These are phyloP conservation scores for Irpex lacteus DNA, from an alignment of 1,284 basidiomycete species.

Conservation along the genomic window DNA sequence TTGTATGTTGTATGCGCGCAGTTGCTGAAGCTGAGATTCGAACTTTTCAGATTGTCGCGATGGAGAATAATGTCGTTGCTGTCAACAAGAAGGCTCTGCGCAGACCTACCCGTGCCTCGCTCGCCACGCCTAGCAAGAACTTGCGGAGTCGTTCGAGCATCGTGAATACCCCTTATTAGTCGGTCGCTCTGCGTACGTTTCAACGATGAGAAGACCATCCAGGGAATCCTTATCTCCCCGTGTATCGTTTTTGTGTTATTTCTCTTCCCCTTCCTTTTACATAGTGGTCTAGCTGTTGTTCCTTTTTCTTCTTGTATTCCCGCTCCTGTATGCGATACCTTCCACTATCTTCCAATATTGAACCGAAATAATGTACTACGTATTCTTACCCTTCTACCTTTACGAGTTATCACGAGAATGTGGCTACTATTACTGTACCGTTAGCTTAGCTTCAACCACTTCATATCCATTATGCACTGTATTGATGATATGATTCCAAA, in stretches of 20 bases:
- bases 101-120: slow-evolving; percentile 81
- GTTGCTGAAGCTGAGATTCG: background rate
- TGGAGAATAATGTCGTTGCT: slow-evolving; percentile 92
- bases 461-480: no score
- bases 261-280: background rate
- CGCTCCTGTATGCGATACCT: background rate
- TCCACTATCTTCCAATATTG: background rate
- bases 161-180: slow-evolving; percentile 68
- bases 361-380: background rate
- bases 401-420: no score
- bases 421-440: no score
- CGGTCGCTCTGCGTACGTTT: background rate
- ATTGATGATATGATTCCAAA: no score
- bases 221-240: background rate
- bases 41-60: slow-evolving; percentile 75
- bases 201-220: background rate
- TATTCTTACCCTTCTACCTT: background rate
- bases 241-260: background rate
- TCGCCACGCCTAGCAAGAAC: slow-evolving; percentile 48
- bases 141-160: slow-evolving; percentile 57
- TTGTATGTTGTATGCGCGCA: background rate
- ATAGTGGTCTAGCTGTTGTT: background rate
- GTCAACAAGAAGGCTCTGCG: slow-evolving; percentile 92
- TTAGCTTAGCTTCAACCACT: no score
- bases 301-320: background rate